These are phyloP conservation scores for Chalciporus piperatoides DNA, from an alignment of 1,284 basidiomycete species.

Conservation along the genomic window DNA sequence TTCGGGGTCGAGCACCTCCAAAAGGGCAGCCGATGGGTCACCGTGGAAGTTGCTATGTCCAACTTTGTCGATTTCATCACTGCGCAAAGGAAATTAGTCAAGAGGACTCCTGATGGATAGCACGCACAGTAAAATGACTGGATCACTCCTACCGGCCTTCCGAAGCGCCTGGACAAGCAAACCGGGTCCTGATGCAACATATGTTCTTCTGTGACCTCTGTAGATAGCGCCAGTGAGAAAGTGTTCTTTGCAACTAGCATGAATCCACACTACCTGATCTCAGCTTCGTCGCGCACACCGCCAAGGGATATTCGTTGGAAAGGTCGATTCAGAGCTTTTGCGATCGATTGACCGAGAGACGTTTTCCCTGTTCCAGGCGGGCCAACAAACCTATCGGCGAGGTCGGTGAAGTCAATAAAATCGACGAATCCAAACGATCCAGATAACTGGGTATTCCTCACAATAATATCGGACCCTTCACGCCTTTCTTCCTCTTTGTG, in stretches of 20 bases:
- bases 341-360: constrained; percentile 82
- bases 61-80: constrained; percentile 87
- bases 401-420: not conserved
- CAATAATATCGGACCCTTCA: constrained; percentile 82
- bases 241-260: not conserved
- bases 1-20: constrained; percentile 91
- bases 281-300: constrained; percentile 87
- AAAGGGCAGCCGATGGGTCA: constrained; percentile 81
- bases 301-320: constrained; percentile 94
- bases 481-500: constrained; percentile 34
- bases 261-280: constrained; percentile 51
- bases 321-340: constrained; percentile 75
- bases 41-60: constrained; percentile 85
- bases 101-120: constrained; percentile 5
- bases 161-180: constrained; percentile 85
- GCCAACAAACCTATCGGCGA: constrained; percentile 61
- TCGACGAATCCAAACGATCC: not conserved
- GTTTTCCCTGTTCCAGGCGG: constrained; percentile 86
- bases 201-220: constrained; percentile 84
- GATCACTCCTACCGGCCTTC: constrained; percentile 79
- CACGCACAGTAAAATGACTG: constrained; percentile 73
- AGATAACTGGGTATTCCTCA: constrained; percentile 34
- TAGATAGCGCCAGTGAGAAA: constrained; percentile 4
- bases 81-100: constrained; percentile 33
- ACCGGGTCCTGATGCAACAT: constrained; percentile 84